phyloP scores from a whole-genome alignment of 257 asterid species.

The Rauvolfia tetraphylla region DNA sequence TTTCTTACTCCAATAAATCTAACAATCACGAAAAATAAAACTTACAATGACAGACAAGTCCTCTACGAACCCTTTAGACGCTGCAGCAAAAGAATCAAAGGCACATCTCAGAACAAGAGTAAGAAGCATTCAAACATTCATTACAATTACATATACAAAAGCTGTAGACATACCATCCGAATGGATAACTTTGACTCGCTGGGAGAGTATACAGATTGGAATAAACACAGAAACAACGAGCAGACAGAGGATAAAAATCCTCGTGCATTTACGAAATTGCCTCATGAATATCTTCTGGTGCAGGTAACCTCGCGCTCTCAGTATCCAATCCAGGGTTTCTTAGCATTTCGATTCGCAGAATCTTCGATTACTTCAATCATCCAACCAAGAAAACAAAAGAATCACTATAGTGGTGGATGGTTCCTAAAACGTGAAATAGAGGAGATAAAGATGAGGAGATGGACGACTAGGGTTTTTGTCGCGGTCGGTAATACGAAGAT shows the following conservation, averaged over 20 bases:
- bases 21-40: constrained; percentile 5
- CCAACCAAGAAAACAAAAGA: neutral
- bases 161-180: constrained; percentile 48
- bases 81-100: constrained; percentile 45
- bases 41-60: constrained; percentile 81
- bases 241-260: constrained; percentile 86
- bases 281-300: constrained; percentile 46
- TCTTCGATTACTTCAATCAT: neutral
- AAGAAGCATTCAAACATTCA: neutral
- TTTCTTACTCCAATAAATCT: neutral
- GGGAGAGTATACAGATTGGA: constrained; percentile 60
- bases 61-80: constrained; percentile 44
- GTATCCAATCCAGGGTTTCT: constrained; percentile 15
- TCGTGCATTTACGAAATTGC: constrained; percentile 60
- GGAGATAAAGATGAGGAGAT: neutral
- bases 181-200: constrained; percentile 50
- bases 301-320: neutral
- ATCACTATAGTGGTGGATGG: neutral
- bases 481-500: constrained; percentile 11
- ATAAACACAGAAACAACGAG: constrained; percentile 57
- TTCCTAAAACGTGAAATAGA: neutral
- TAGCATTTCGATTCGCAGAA: constrained; percentile 14
- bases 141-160: constrained; percentile 3
- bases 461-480: constrained; percentile 25
- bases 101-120: constrained; percentile 11